A percentile compares a stretch with the other conserved stretches of the same genome.
Evolutionary conservation across 2,329 filamentous ascomycete species (phyloP).

Genomic region (Passalora sequoiae): DNA sequence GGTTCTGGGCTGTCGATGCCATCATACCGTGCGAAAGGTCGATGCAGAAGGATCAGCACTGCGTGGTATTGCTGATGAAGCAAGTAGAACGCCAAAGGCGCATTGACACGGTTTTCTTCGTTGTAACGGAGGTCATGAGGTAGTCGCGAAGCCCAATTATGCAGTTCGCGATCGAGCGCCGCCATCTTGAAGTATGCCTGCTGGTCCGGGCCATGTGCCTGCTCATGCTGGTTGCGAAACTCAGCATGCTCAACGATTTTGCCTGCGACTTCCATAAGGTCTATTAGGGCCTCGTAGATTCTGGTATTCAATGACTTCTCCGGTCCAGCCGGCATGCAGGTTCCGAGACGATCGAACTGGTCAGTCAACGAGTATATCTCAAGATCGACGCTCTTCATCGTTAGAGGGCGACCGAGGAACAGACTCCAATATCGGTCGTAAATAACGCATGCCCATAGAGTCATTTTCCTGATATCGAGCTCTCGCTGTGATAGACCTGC

Average conservation of each 20-base stretch:
- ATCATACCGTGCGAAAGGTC: constrained; percentile 26
- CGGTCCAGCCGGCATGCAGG: constrained; percentile 22
- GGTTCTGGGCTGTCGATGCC: constrained; percentile 13
- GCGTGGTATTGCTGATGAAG: constrained; percentile 28
- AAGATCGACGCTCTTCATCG: constrained; percentile 26
- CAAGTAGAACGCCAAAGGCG: constrained; percentile 24
- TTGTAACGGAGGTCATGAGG: constrained; percentile 23
- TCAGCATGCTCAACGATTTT: constrained; percentile 27
- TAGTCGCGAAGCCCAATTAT: constrained; percentile 22
- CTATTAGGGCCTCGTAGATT: constrained; percentile 27
- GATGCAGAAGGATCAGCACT: constrained; percentile 23
- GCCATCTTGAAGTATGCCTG: constrained; percentile 27
- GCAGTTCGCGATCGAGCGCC: constrained; percentile 23
- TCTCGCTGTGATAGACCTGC: constrained; percentile 23
- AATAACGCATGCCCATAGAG: constrained; percentile 27
- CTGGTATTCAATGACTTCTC: constrained; percentile 23
- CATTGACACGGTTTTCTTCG: constrained; percentile 22
- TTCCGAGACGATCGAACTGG: constrained; percentile 25
- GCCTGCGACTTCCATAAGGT: constrained; percentile 27
- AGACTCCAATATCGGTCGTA: constrained; percentile 28
- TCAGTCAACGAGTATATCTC: constrained; percentile 24
- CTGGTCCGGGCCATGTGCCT: constrained; percentile 19
- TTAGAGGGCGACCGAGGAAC: constrained; percentile 25
- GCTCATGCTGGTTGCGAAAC: constrained; percentile 17
- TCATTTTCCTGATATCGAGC: constrained; percentile 25